Conservation (phyloP, 352 stramenopile species). For the Phytophthora tentaculata region DNA sequence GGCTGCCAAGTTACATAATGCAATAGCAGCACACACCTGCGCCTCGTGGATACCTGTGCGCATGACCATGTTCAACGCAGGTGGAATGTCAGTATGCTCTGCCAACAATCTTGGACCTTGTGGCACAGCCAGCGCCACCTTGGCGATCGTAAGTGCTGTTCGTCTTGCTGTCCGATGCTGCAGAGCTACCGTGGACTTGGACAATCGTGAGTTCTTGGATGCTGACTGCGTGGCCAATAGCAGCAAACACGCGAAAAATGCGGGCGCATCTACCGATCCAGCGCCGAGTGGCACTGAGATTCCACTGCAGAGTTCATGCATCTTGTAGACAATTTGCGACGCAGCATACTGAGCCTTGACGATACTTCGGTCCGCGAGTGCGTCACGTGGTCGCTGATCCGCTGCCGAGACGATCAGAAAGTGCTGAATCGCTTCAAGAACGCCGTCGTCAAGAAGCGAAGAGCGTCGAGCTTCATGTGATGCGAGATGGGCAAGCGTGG, state of each 20-base stretch:
- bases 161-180: constrained; percentile 70
- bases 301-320: constrained; percentile 60
- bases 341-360: constrained; percentile 62
- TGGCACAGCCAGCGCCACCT: constrained; percentile 49
- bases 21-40: constrained; percentile 84
- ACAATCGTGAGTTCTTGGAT: constrained; percentile 62
- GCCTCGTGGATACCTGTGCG: constrained; percentile 82
- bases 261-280: constrained; percentile 40
- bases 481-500: constrained; percentile 66
- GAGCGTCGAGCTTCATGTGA: constrained; percentile 43
- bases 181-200: constrained; percentile 42
- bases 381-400: constrained; percentile 48
- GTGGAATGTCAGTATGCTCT: constrained; percentile 55
- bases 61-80: constrained; percentile 85
- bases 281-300: constrained; percentile 7
- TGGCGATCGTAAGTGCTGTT: constrained; percentile 68
- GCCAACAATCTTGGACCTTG: constrained; percentile 58
- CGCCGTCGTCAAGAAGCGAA: constrained; percentile 62
- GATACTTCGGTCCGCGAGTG: constrained; percentile 47
- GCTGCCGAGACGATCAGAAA: constrained; percentile 53
- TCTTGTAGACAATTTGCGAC: constrained; percentile 63
- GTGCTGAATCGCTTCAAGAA: constrained; percentile 68
- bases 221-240: constrained; percentile 63
- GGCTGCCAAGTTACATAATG: constrained; percentile 86
- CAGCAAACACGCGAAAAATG: constrained; percentile 68